Conservation (phyloP, 495 filamentous ascomycete species). For the Hypoxylon subgilvum region DNA sequence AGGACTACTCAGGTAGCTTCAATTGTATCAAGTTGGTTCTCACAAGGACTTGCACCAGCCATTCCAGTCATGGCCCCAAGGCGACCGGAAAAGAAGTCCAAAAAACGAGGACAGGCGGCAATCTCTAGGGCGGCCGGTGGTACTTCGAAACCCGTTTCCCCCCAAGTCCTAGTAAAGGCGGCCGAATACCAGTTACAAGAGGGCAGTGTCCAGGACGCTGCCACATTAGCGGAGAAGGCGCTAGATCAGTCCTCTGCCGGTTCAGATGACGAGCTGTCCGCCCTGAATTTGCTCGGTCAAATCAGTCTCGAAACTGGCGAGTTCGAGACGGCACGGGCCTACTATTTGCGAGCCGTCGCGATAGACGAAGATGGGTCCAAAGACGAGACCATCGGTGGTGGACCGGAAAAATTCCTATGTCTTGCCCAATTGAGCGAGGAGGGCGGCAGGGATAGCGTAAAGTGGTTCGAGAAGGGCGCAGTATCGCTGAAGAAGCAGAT, state of each 20-base stretch:
- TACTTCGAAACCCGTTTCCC: slow-evolving; percentile 41
- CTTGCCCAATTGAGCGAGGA: slow-evolving; percentile 89
- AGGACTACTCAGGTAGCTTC: too few species aligned
- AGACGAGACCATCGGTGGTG: slow-evolving; percentile 68
- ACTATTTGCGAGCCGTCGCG: slow-evolving; percentile 71
- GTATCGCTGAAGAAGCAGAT: slow-evolving; percentile 70
- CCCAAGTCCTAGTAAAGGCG: slow-evolving; percentile 62
- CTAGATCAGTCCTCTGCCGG: slow-evolving; percentile 53
- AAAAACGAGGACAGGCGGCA: slow-evolving; percentile 44
- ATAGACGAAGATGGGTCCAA: slow-evolving; percentile 76
- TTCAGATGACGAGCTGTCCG: slow-evolving; percentile 58
- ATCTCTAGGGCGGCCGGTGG: slow-evolving; percentile 33
- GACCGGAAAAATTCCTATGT: slow-evolving; percentile 94
- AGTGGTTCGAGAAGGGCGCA: slow-evolving; percentile 86
- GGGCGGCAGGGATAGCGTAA: slow-evolving; percentile 81
- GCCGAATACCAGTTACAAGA: slow-evolving; percentile 73
- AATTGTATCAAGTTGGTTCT: too few species aligned
- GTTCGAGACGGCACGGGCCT: slow-evolving; percentile 68
- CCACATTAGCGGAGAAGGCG: slow-evolving; percentile 67
- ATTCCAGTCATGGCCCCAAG: slow-evolving; percentile 49
- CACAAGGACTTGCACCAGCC: neutral
- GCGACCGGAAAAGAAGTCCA: slow-evolving; percentile 50
- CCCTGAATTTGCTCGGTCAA: slow-evolving; percentile 80
- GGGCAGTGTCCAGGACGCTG: slow-evolving; percentile 70
- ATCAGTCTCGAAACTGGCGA: slow-evolving; percentile 86